phyloP scores from a whole-genome alignment of 306 rosid genomes.

The Rosa chinensis region DNA sequence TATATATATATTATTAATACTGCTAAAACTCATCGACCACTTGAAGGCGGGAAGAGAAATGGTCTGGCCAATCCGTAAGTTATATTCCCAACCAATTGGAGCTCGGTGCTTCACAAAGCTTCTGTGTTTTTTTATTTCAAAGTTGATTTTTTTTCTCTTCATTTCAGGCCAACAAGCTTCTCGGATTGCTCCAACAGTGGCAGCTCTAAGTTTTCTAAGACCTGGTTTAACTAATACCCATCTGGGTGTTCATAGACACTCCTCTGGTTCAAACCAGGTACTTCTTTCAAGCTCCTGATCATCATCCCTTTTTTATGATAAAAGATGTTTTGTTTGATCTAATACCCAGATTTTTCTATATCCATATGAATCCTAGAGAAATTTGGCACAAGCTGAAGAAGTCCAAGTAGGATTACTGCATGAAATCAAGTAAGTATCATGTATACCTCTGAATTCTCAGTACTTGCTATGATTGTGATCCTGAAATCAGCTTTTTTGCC shows the following conservation, averaged over 20 bases:
- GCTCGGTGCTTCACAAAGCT: not conserved
- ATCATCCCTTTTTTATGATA: not conserved
- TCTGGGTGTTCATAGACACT: conserved; percentile 28
- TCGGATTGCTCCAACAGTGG: conserved; percentile 40
- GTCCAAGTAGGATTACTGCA: conserved; percentile 32
- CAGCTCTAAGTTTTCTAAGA: conserved; percentile 28
- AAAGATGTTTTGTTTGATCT: not conserved
- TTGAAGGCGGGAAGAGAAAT: conserved; percentile 36
- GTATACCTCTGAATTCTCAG: not conserved
- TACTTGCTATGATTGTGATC: not conserved
- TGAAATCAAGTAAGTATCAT: conserved; percentile 44
- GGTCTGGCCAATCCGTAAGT: conserved; percentile 62
- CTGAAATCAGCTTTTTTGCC: not conserved
- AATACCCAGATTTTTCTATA: not conserved
- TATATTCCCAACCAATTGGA: not conserved
- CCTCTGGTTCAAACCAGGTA: conserved; percentile 40
- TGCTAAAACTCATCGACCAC: not conserved
- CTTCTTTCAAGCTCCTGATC: conserved; percentile 22
- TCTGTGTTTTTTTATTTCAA: not conserved
- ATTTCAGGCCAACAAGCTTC: conserved; percentile 51
- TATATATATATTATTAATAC: not conserved
- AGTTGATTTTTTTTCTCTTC: not conserved
- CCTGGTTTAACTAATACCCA: conserved; percentile 21
- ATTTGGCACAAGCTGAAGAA: conserved; percentile 31
- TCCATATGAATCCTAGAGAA: conserved; percentile 25